Base-by-base conservation (phyloP, 352 stramenopile genomes). In the Achlya hypogyna region DNA sequence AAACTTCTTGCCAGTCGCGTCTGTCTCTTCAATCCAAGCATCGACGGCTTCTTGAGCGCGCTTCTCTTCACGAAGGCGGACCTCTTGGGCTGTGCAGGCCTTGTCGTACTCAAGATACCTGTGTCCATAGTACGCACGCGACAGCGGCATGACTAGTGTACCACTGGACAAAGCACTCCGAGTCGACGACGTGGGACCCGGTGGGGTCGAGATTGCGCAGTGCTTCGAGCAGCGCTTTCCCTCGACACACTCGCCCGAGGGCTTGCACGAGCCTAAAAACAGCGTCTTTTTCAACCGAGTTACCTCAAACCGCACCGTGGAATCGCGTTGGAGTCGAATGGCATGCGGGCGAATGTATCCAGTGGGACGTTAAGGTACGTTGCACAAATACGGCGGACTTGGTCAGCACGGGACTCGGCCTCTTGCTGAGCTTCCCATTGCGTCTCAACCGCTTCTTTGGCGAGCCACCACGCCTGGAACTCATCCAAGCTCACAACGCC, bases 381-480 rank as follows among this genome's bases (percentile, higher is more conserved):
- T 5, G 60, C 60, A 58, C 42, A 54, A 22, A 67, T 32, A 6
- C 14, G 14, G 9, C 60, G 60, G 34, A 67, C 31, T 14, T 67
- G 28, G 10, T 67, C 60, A 16, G 40, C 31, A 35, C 60, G 60
- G 2, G 60, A 58, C 3, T n/a, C 29, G 3, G 68, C 54, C 25
- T 81, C 70, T 3, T 76, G 73, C 0, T 65, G 78, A 20, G 81
- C 82, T 20, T 86, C 75, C 25, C 51, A 67, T 14, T 58, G 42
- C 4, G 75, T 64, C 60, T 87, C 78, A 2, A 91, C 65, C 53
- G 81, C 69, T 3, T 87, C 65, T 34, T 88, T 91, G 0, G 82
- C 81, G 63, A 78, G 75, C 82, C 82, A 89, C 82, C 82, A 91
- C n/a, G 82, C 40, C 49, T 78, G 74, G 64, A 91, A 91, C 63